Base-by-base conservation (phyloP, 768 basidiomycete genomes). In the Suillus luteus region DNA sequence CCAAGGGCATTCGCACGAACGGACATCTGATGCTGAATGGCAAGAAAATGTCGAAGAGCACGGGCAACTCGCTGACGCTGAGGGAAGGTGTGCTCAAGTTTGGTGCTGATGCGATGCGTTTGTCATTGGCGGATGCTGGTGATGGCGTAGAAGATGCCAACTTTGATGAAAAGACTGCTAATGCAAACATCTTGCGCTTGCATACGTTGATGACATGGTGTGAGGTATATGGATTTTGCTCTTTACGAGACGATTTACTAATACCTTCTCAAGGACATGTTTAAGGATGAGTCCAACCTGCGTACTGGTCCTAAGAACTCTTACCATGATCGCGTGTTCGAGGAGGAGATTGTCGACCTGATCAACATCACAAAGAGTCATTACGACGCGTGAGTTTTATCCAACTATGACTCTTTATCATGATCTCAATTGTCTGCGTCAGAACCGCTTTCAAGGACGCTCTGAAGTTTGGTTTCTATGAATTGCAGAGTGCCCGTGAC, bases 131-230 rank as follows among this genome's bases (percentile, higher is more conserved):
- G 31, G 96, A 99, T 79, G 95, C 95, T 33, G 97, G 97, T 15
- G 97, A 99, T 74, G 94, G 95, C 59, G 85, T 98, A 69, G 96
- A 97, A 76, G 97, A 99, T 77, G 96, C 96, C 52, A 99, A 99
- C 81, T 99, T 99, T 71, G 97, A 99, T 73, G 96, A 99, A 83
- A 92, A 95, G 80, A 92, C 91, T 6, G 97, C 97, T 19, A 99
- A 99, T 73, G 95, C 97, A 12, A 95, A 93, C 66, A 99, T 99
- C 72, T 76, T 99, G 73, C 85, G 97, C 59, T 80, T 99, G 66
- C 91, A 96, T 74, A 99, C 96, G 0, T 79, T 97, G 70, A 81
- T 95, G 67, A 84, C 82, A 5, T 99, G 96, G 96, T 95, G 93
- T 69, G 91, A 96, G 78, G 94, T 94, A 64, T 35, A 83, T 73